Conservation (phyloP, 192 early-diverging fungal genomes). For the Coemansia javaensis region DNA sequence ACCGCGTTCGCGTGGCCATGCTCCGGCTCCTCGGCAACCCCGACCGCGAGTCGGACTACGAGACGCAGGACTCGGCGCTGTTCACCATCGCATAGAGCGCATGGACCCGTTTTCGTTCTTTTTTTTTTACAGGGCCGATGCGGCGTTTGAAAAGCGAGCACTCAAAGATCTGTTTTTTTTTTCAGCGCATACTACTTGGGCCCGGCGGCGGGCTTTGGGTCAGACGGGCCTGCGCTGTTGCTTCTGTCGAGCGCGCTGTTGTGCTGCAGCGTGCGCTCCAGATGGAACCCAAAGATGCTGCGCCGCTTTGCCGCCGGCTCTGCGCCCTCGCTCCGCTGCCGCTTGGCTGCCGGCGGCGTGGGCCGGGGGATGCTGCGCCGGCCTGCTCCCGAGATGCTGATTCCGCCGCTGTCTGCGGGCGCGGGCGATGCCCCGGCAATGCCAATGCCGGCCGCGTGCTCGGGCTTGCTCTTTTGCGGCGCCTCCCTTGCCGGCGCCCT, state of each 20-base stretch:
- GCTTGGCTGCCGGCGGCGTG: background rate
- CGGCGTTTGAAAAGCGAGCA: too few relatives aligned
- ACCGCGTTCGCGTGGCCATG: conserved; percentile 18
- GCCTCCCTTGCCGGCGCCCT: too few relatives aligned
- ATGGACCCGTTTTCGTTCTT: too few relatives aligned
- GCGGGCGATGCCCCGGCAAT: too few relatives aligned
- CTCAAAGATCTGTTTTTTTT: background rate
- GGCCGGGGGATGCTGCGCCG: too few relatives aligned
- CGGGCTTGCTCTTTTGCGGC: too few relatives aligned
- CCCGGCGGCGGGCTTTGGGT: too few relatives aligned
- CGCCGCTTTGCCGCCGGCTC: conserved; percentile 1
- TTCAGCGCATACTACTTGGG: too few relatives aligned
- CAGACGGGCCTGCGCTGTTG: background rate
- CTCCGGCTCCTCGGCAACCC: conserved; percentile 34
- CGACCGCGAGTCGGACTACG: conserved; percentile 19
- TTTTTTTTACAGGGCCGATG: too few relatives aligned
- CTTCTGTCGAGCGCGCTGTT: background rate
- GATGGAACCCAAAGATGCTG: background rate
- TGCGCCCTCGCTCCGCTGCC: background rate
- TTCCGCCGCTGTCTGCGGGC: too few relatives aligned
- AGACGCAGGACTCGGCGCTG: conserved; percentile 30
- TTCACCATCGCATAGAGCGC: conserved; percentile 12
- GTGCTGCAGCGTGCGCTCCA: background rate
- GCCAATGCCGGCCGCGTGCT: too few relatives aligned
- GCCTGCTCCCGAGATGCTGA: too few relatives aligned